Percentiles rank a stretch among this genome's conserved stretches.
Evolutionary conservation across 495 filamentous ascomycete genomes (phyloP).

Genomic region (Penicillium simplicissimum): DNA sequence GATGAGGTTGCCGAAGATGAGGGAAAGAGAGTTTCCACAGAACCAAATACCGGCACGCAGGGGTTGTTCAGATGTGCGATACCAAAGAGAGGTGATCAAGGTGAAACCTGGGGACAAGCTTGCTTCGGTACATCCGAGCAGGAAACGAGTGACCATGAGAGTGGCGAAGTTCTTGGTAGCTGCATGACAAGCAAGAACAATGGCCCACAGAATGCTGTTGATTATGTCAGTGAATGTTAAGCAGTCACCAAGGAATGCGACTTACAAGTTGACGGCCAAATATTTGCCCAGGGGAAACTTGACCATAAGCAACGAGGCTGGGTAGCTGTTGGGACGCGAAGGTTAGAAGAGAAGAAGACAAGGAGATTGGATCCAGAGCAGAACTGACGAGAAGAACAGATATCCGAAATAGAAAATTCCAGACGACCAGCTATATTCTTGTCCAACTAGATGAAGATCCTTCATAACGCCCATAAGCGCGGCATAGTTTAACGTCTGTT

Average conservation of each 20-base stretch:
- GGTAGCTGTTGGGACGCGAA: conserved; percentile 9
- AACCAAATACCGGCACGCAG: conserved; percentile 55
- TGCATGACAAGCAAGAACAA: conserved; percentile 52
- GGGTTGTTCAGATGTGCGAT: conserved; percentile 51
- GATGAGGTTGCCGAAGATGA: conserved; percentile 28
- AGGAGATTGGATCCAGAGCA: neutral
- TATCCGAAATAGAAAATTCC: conserved; percentile 62
- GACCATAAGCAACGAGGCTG: conserved; percentile 46
- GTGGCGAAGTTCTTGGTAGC: conserved; percentile 48
- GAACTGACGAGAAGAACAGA: conserved; percentile 41
- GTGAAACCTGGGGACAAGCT: conserved; percentile 32
- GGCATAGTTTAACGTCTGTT: conserved; percentile 43
- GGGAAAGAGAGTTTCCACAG: conserved; percentile 27
- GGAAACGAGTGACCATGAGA: conserved; percentile 48
- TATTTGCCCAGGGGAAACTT: conserved; percentile 44
- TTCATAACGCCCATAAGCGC: conserved; percentile 43
- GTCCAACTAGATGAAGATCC: conserved; percentile 49
- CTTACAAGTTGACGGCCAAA: conserved; percentile 49
- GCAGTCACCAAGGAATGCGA: conserved; percentile 20
- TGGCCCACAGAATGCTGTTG: conserved; percentile 33
- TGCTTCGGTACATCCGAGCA: conserved; percentile 54
- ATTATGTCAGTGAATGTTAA: neutral
- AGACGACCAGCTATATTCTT: conserved; percentile 54
- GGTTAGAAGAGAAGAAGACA: neutral
- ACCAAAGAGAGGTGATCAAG: conserved; percentile 38